Evolutionary conservation across 192 early-diverging fungal genomes (phyloP).

Genomic region (Mycoemilia scoparia): DNA sequence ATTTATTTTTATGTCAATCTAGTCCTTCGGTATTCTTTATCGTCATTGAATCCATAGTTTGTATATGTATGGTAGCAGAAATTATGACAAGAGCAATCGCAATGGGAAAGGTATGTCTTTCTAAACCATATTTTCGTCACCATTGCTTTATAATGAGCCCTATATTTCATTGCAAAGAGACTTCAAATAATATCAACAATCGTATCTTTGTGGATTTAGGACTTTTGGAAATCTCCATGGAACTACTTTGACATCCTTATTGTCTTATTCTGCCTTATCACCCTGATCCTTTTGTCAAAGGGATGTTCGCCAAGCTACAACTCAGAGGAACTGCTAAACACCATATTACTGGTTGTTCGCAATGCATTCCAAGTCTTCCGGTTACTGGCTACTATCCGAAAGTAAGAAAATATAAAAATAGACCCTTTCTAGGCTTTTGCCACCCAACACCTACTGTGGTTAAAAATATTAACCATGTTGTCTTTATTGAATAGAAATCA

Average conservation of each 20-base stretch:
- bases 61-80: slow-evolving; percentile 57
- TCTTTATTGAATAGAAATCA: no score
- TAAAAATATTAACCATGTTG: no score
- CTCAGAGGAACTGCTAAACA: slow-evolving; percentile 52
- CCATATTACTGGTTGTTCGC: slow-evolving; percentile 49
- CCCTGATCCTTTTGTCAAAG: slow-evolving; percentile 40
- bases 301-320: slow-evolving; percentile 46
- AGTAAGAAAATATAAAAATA: no score
- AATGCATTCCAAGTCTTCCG: slow-evolving; percentile 50
- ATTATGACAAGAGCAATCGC: slow-evolving; percentile 45
- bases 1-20: slow-evolving; percentile 6
- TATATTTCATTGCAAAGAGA: not conserved
- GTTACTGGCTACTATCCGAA: slow-evolving; percentile 45
- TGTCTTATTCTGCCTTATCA: slow-evolving; percentile 46
- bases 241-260: slow-evolving; percentile 56
- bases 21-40: slow-evolving; percentile 51
- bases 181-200: slow-evolving; percentile 34
- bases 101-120: slow-evolving; percentile 28
- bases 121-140: not conserved
- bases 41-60: slow-evolving; percentile 47
- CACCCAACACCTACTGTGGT: no score
- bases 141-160: not conserved
- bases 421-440: no score
- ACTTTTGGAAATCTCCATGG: slow-evolving; percentile 46
- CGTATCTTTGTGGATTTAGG: no score